Evolutionary conservation across 1,284 basidiomycete species (phyloP), one percentile per base, ranked within the genome.

Genomic region (Ustilago crameri): DNA sequence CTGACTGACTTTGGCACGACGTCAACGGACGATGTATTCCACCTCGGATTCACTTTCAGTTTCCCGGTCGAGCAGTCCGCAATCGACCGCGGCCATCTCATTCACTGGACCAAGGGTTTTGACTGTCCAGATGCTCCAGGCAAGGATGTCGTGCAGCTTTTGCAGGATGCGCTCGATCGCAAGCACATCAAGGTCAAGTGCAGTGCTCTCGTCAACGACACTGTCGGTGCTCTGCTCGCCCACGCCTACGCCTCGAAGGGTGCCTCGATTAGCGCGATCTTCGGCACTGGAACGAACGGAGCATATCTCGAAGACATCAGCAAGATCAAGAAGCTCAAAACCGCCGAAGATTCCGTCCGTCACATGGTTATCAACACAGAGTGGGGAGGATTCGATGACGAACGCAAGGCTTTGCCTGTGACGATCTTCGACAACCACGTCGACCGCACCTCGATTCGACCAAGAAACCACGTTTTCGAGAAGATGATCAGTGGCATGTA

Each of bases 401-500:
- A 78, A 91, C 89, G 94, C 53, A 86, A 88, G n/a, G 89, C 91
- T 53, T 87, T 98, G 20, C 95, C 93, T 5, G 88, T 90, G 8
- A 97, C 95, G 0, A 89, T 91, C n/a, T 97, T 90, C 79, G 95
- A 98, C 85, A 95, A 93, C 85, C 89, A 91, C 75, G 86, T 98
- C 22, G 95, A 98, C 84, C 90, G 96, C 55, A 89, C 91, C 80
- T 93, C 91, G 49, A 97, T 98, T 84, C 97, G 98, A 80, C 93
- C 94, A 51, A 88, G 90, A 52, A 92, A 90, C 82, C 95, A 98
- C 84, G 91, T 91, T 2, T 98, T 95, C 81, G 96, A 98, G 84
- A 98, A 98, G 86, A 93, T 97, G 86, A 92, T 98, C 74, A 96
- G 93, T 3, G 96, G 96, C 63, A 98, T 98, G 95, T 98, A 98